phyloP scores from a whole-genome alignment of 768 basidiomycete genomes.

The Kwoniella heveanensis region DNA sequence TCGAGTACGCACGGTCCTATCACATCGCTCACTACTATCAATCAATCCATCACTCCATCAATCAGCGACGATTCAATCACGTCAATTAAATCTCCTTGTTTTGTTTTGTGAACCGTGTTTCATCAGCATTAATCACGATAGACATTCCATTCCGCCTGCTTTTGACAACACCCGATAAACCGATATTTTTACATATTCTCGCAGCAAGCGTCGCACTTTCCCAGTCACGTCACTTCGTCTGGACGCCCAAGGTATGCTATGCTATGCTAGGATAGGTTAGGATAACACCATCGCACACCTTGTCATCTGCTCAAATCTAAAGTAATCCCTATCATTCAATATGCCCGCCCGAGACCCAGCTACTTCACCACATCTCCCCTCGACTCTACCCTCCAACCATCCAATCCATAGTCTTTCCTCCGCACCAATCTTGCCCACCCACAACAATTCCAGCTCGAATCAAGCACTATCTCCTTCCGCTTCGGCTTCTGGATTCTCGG shows the following conservation, averaged over 20 bases:
- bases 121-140: not conserved
- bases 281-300: too few species aligned
- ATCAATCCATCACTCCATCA: not conserved
- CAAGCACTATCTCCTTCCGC: constrained; percentile 23
- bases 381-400: constrained; percentile 18
- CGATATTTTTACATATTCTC: too few species aligned
- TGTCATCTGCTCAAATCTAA: too few species aligned
- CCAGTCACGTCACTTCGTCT: too few species aligned
- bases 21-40: not conserved
- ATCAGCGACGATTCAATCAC: constrained; percentile 1
- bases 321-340: constrained; percentile 1
- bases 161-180: not conserved
- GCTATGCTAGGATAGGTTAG: too few species aligned
- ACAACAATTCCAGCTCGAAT: not conserved
- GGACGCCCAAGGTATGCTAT: too few species aligned
- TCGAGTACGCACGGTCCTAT: not conserved
- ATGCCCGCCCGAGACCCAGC: constrained; percentile 53
- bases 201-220: too few species aligned
- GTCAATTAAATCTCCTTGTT: constrained; percentile 14
- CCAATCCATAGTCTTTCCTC: constrained; percentile 4
- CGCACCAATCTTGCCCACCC: constrained; percentile 21
- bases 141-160: not conserved
- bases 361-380: constrained; percentile 42
- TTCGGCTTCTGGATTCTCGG: constrained; percentile 29
- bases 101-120: not conserved